Evolutionary conservation across 2,329 filamentous ascomycete species (phyloP), one percentile per base, ranked within the genome.

Genomic region (Neospermospora avenae): DNA sequence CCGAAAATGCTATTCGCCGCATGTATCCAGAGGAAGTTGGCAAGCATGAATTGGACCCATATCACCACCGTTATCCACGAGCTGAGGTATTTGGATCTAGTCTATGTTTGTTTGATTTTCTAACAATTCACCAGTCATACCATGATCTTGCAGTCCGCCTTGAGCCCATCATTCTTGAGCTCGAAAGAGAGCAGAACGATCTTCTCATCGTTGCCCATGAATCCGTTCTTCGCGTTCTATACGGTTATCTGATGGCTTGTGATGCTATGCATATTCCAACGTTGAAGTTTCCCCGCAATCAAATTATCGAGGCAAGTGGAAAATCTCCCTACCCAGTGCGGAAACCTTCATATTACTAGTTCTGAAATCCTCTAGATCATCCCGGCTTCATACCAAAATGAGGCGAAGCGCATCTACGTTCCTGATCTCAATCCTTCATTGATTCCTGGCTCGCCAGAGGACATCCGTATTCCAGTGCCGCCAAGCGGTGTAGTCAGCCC

Each of bases 131-230:
- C 55, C 68, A 96, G 90, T 98, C 93, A 8, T 99, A 99, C 75
- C 95, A 99, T 73, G 95, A 99, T 72, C 86, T 99, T 45, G 95
- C 95, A n/a, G 95, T 99, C 61, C 90, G 95, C 22, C 85, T 99
- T 49, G 95, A 99, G 74, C 96, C 95, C 42, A 96, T 99, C 70
- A 99, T 99, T 71, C 84, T 99, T 31, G 95, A 99, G 74, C 84
- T 99, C 14, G 95, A 99, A 78, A 88, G 95, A 45, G 95, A 99
- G 77, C 91, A 97, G 69, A 96, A 96, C 67, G 95, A 99, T 73
- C 82, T 99, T n/a, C 83, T 99, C 56, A 97, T 99, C 72, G 97
- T 99, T 67, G 95, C 95, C 0, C 95, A 99, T 74, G 95, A 99
- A 75, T 96, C 91, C 55, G 95, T 99, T n/a, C 82, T 99, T 49